Percentiles rank a stretch among this genome's conserved stretches.
phyloP scores from a whole-genome alignment of 108 stramenopile species.

The Cyclotella choctawhatcheeana region DNA sequence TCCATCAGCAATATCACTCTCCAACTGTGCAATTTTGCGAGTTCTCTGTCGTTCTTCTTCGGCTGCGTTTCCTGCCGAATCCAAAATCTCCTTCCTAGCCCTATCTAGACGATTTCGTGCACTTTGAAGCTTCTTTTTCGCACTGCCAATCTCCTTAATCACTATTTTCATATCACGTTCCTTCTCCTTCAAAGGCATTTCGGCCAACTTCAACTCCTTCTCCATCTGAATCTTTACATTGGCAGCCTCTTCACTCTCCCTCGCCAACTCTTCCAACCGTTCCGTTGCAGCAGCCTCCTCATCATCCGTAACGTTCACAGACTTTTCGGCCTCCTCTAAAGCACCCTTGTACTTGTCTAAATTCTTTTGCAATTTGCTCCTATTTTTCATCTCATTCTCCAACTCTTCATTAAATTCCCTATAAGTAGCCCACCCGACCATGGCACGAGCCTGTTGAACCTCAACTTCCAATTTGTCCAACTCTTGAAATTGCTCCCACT shows the following conservation, averaged over 20 bases:
- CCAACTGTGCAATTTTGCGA: slow-evolving; percentile 51
- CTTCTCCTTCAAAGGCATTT: slow-evolving; percentile 56
- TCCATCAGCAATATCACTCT: slow-evolving; percentile 48
- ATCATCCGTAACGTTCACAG: slow-evolving; percentile 53
- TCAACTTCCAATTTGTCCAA: slow-evolving; percentile 76
- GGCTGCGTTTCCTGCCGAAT: slow-evolving; percentile 63
- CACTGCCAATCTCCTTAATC: slow-evolving; percentile 41
- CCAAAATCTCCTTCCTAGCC: slow-evolving; percentile 65
- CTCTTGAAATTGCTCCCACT: slow-evolving; percentile 71
- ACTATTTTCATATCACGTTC: slow-evolving; percentile 50
- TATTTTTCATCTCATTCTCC: slow-evolving; percentile 45
- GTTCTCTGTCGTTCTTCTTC: slow-evolving; percentile 63
- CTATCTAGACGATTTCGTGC: slow-evolving; percentile 63
- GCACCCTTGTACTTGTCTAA: slow-evolving; percentile 58
- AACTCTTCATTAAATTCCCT: slow-evolving; percentile 36
- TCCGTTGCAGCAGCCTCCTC: slow-evolving; percentile 48
- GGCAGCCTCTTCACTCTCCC: slow-evolving; percentile 66
- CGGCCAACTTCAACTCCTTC: slow-evolving; percentile 53
- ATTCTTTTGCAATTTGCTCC: slow-evolving; percentile 53
- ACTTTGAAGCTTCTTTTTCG: slow-evolving; percentile 33
- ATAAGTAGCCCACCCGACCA: slow-evolving; percentile 63
- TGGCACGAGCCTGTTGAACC: slow-evolving; percentile 39
- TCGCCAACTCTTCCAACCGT: slow-evolving; percentile 55
- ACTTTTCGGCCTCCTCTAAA: slow-evolving; percentile 62
- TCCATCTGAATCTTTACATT: slow-evolving; percentile 61